Conservation (phyloP, 2,329 filamentous ascomycete genomes). For the Diplocarpon rosae region DNA sequence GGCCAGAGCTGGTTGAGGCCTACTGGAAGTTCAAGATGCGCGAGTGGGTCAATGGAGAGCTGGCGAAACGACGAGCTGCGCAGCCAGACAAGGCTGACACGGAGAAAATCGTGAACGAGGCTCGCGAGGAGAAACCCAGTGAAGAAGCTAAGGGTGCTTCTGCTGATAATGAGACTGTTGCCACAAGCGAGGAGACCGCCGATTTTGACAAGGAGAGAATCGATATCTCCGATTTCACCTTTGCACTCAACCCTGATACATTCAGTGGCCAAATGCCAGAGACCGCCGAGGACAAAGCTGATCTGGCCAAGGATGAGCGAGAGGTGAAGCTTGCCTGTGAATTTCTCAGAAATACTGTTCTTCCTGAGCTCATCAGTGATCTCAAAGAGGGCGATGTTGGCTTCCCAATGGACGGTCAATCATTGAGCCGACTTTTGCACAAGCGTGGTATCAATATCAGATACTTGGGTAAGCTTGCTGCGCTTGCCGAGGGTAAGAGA, state of each 20-base stretch:
- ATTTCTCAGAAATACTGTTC: constrained; percentile 63
- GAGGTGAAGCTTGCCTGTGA: constrained; percentile 77
- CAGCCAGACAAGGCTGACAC: constrained; percentile 25
- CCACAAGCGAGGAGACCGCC: constrained; percentile 20
- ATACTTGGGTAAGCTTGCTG: constrained; percentile 80
- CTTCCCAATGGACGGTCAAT: constrained; percentile 97
- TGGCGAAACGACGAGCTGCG: constrained; percentile 49
- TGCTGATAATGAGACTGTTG: constrained; percentile 19
- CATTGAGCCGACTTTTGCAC: constrained; percentile 77
- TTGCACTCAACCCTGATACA: constrained; percentile 86
- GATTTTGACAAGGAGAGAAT: constrained; percentile 47
- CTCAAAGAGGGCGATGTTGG: constrained; percentile 86
- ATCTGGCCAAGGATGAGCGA: constrained; percentile 73
- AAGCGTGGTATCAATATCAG: constrained; percentile 95
- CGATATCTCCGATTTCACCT: constrained; percentile 77
- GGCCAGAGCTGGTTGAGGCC: constrained; percentile 79
- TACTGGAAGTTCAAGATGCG: constrained; percentile 79
- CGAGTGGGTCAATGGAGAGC: constrained; percentile 73
- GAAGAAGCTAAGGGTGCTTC: constrained; percentile 23
- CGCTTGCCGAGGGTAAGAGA: constrained; percentile 57
- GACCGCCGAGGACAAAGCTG: constrained; percentile 78
- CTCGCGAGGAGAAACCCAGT: constrained; percentile 21
- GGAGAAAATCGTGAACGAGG: constrained; percentile 26
- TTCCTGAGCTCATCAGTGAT: constrained; percentile 79
- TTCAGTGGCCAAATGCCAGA: constrained; percentile 89